Base-by-base conservation (phyloP, 495 filamentous ascomycete species). In the Aspergillus baeticus region DNA sequence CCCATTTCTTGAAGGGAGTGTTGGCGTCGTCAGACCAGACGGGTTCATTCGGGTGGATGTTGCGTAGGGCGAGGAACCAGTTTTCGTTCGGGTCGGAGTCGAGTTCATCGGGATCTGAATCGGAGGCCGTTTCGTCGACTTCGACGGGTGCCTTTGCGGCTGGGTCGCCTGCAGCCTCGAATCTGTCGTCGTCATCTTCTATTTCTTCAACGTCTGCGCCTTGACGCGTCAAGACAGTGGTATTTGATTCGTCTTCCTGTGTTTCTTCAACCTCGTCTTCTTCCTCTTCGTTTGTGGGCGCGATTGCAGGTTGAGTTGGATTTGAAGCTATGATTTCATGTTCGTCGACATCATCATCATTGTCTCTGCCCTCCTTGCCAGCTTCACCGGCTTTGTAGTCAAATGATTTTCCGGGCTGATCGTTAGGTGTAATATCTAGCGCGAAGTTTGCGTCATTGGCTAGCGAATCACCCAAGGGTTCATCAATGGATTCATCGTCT, bases 1-100 rank as follows among this genome's bases (percentile, higher is more conserved):
- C 72, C 73, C 73, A 79, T 14, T 60, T 57, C 57, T 77, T 79
- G 60, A 78, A 75, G 0, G 75, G 72, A 2, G 76, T 77, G 31
- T 70, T 62, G 10, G 57, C 63, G 34, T 67, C 63, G 46, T 76
- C 69, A 13, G 65, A 72, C 71, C 73, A 74, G 0, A 55, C 51
- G 8, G 67, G 65, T 14, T 50, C 57, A 10, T 59, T 57, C 5
- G 59, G 59, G 6, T 57, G 58, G 8, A 68, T 53, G 20, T 69
- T 68, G 13, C 61, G 60, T n/a, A 75, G 63, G 15, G 71, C 73
- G 0, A 50, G 22, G 51, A 74, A 74, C 72, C 74, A 77, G 48
- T 68, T 67, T 22, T 73, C 68, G 29, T 67, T 57, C 23, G 47
- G 49, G 23, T 58, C 38, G 34, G 34, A 5, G n/a, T 20, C 29